Evolutionary conservation across 345 rosid genomes (phyloP).

Genomic region (Corchorus olitorius): DNA sequence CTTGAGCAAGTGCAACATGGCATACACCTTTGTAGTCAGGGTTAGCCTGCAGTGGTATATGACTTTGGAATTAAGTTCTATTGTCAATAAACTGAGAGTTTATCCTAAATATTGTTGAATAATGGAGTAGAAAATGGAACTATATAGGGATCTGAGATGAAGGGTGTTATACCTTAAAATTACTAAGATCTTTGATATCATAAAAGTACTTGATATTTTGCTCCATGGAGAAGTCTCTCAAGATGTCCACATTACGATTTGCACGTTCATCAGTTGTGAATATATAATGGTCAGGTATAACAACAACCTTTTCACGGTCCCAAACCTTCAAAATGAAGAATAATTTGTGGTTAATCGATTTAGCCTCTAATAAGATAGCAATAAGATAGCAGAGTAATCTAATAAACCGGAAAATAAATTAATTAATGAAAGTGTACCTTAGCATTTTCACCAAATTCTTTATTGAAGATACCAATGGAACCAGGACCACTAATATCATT

Average conservation of each 20-base stretch:
- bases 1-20: conserved; percentile 96
- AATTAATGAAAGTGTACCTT: conserved; percentile 45
- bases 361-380: neutral
- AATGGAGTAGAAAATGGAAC: neutral
- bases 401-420: neutral
- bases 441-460: conserved; percentile 81
- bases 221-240: conserved; percentile 83
- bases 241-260: conserved; percentile 87
- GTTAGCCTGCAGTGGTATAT: conserved; percentile 64
- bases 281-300: conserved; percentile 94
- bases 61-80: conserved; percentile 6
- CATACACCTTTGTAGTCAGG: conserved; percentile 99
- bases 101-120: neutral
- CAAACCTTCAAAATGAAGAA: conserved; percentile 61
- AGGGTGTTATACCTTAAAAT: conserved; percentile 61
- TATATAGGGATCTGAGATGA: neutral
- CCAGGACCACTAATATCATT: conserved; percentile 97
- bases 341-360: neutral
- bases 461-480: conserved; percentile 83
- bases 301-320: conserved; percentile 90
- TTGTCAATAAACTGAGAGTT: neutral
- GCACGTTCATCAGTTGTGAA: conserved; percentile 91
- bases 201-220: conserved; percentile 92
- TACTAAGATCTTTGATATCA: conserved; percentile 80
- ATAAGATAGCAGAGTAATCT: neutral